Evolutionary conservation across 495 filamentous ascomycete species (phyloP).

Genomic region (Aspergillus cavernicola): DNA sequence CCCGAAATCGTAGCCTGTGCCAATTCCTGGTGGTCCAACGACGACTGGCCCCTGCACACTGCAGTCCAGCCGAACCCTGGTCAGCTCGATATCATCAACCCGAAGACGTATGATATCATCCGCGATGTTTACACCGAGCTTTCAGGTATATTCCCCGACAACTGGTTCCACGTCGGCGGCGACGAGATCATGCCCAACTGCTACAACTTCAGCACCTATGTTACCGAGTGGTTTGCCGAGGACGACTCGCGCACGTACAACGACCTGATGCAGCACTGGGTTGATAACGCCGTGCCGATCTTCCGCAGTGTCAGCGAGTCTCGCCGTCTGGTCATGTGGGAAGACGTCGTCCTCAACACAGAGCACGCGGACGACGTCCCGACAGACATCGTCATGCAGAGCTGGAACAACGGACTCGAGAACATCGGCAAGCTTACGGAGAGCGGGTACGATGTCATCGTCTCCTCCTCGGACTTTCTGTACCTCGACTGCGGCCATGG

Average conservation of each 20-base stretch:
- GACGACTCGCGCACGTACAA: conserved; percentile 48
- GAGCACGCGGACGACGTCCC: conserved; percentile 44
- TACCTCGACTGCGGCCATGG: conserved; percentile 57
- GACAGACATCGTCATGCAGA: conserved; percentile 51
- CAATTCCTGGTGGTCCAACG: conserved; percentile 56
- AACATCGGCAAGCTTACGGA: conserved; percentile 52
- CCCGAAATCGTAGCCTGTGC: conserved; percentile 47
- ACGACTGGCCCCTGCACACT: conserved; percentile 47
- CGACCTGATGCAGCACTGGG: conserved; percentile 53
- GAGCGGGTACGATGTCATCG: conserved; percentile 51
- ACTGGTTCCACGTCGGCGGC: conserved; percentile 54
- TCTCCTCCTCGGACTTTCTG: conserved; percentile 51
- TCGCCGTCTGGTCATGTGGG: conserved; percentile 54
- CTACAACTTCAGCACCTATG: conserved; percentile 50
- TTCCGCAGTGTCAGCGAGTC: conserved; percentile 37
- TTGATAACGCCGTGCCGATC: conserved; percentile 52
- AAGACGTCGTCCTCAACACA: conserved; percentile 45
- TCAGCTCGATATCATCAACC: conserved; percentile 54
- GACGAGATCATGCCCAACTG: conserved; percentile 52
- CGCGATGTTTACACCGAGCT: conserved; percentile 51
- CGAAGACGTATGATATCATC: conserved; percentile 51
- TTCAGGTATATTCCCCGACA: conserved; percentile 47
- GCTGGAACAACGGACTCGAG: conserved; percentile 50
- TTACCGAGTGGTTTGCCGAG: conserved; percentile 46
- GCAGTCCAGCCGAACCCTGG: conserved; percentile 55